Evolutionary conservation across 1,139 yeast genomes (phyloP).

Genomic region (Yamadazyma triangularis): DNA sequence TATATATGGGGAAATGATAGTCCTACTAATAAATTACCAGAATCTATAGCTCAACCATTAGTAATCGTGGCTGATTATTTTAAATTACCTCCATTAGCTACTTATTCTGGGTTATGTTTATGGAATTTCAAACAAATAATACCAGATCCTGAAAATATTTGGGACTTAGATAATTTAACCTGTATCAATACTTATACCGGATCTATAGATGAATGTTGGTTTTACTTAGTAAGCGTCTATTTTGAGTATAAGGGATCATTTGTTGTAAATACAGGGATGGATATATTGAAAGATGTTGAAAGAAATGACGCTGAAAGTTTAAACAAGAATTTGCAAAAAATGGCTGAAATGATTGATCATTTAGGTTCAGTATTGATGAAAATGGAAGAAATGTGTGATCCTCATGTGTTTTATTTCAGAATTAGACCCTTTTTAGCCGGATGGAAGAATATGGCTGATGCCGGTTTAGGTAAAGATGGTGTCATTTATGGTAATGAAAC

Average conservation of each 20-base stretch:
- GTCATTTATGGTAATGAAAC: slow-evolving; percentile 69
- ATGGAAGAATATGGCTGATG: slow-evolving; percentile 88
- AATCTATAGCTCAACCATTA: slow-evolving; percentile 67
- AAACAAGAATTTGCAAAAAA: slow-evolving; percentile 45
- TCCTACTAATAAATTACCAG: slow-evolving; percentile 66
- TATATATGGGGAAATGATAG: slow-evolving; percentile 81
- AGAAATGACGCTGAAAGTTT: slow-evolving; percentile 34
- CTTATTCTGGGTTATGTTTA: slow-evolving; percentile 81
- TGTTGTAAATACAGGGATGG: slow-evolving; percentile 56
- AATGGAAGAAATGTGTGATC: slow-evolving; percentile 95
- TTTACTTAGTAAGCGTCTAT: slow-evolving; percentile 80
- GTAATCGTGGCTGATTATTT: slow-evolving; percentile 51
- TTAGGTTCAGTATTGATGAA: slow-evolving; percentile 72
- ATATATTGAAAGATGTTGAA: slow-evolving; percentile 25
- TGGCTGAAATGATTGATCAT: slow-evolving; percentile 74
- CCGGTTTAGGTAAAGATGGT: slow-evolving; percentile 74
- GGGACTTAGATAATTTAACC: slow-evolving; percentile 64
- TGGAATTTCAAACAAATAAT: slow-evolving; percentile 79
- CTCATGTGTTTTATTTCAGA: slow-evolving; percentile 82
- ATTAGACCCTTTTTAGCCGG: slow-evolving; percentile 91
- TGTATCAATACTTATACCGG: slow-evolving; percentile 88
- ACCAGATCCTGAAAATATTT: slow-evolving; percentile 38
- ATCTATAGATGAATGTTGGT: slow-evolving; percentile 89
- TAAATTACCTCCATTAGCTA: slow-evolving; percentile 79
- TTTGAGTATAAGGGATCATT: slow-evolving; percentile 81